These are phyloP conservation scores for Oryza nivara DNA, from an alignment of 176 grass and related monocot species.

Conservation along the genomic window DNA sequence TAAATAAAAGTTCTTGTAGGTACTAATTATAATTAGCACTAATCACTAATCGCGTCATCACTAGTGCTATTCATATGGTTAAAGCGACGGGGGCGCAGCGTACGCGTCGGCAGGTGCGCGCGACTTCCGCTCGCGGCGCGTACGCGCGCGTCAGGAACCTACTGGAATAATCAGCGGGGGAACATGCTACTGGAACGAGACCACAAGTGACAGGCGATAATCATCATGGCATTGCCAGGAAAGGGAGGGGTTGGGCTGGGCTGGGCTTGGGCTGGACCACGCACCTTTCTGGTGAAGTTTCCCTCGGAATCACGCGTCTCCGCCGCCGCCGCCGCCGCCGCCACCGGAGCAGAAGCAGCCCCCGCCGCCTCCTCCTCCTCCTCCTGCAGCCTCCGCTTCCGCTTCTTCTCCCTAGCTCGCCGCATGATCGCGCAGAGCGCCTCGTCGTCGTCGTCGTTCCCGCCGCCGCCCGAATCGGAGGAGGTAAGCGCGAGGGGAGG, in stretches of 20 bases:
- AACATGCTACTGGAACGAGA: conserved; percentile 3
- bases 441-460: conserved; percentile 21
- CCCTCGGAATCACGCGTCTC: conserved; percentile 12
- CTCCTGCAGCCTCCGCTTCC: neutral
- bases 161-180: neutral
- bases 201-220: neutral
- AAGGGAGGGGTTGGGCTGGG: conserved; percentile 30
- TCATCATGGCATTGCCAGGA: conserved; percentile 25
- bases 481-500: conserved; percentile 17
- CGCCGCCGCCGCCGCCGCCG: neutral
- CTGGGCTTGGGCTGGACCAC: conserved; percentile 54
- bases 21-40: too few relatives aligned
- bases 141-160: too few relatives aligned
- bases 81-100: too few relatives aligned
- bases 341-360: too few relatives aligned
- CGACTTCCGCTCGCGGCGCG: too few relatives aligned
- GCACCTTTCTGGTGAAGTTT: conserved; percentile 50
- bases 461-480: neutral
- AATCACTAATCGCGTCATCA: too few relatives aligned
- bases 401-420: conserved; percentile 35
- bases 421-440: conserved; percentile 23
- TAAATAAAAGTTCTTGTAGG: too few relatives aligned
- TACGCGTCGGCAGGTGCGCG: too few relatives aligned
- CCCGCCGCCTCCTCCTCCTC: neutral
- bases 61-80: too few relatives aligned